phyloP scores from a whole-genome alignment of 2,329 filamentous ascomycete genomes.

The Fusarium sp. region DNA sequence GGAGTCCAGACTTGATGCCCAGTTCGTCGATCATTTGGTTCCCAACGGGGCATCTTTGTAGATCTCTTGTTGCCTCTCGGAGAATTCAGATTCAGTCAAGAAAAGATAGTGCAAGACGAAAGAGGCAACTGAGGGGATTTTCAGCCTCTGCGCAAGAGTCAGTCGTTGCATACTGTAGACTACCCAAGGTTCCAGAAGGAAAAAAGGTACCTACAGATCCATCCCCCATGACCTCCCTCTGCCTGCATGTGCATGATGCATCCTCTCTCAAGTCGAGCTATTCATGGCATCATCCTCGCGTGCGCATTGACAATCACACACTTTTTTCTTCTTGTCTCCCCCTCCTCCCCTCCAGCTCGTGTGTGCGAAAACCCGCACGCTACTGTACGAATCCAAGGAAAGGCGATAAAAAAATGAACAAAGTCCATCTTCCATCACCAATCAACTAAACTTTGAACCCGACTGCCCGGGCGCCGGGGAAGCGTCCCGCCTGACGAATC shows the following conservation, averaged over 20 bases:
- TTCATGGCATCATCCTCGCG: conserved; percentile 14
- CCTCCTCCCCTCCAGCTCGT: background rate
- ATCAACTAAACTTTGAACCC: conserved; percentile 25
- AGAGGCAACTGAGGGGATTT: background rate
- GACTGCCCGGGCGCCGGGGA: conserved; percentile 33
- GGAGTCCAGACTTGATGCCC: conserved; percentile 29
- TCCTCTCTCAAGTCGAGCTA: background rate
- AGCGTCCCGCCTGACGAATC: conserved; percentile 31
- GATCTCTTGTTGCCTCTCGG: conserved; percentile 13
- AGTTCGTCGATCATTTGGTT: conserved; percentile 31
- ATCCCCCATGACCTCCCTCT: background rate
- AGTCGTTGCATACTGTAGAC: background rate
- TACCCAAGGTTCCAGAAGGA: background rate
- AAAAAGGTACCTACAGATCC: background rate
- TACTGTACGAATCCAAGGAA: background rate
- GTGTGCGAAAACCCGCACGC: conserved; percentile 9
- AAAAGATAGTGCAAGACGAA: background rate
- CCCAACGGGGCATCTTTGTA: background rate
- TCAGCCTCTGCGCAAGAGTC: background rate
- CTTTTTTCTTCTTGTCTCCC: background rate
- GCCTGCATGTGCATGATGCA: background rate
- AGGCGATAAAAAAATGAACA: background rate
- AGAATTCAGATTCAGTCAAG: background rate
- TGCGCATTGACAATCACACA: conserved; percentile 22
- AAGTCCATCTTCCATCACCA: background rate